phyloP scores from a whole-genome alignment of 495 filamentous ascomycete species.

The Rhypophila decipiens region DNA sequence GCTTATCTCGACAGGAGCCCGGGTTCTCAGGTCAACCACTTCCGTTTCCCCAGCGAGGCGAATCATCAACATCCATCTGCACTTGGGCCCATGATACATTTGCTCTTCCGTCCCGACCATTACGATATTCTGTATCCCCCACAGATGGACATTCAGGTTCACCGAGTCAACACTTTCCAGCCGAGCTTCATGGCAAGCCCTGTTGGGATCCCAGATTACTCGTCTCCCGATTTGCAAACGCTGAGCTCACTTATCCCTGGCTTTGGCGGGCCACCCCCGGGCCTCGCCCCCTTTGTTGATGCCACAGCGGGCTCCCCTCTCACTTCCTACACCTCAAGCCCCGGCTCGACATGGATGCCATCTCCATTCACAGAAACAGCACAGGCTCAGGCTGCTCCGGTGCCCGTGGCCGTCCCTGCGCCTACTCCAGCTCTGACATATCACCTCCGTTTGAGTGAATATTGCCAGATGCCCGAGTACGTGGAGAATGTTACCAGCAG shows the following conservation, averaged over 20 bases:
- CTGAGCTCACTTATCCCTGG: constrained; percentile 46
- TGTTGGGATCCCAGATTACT: constrained; percentile 32
- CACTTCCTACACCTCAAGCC: constrained; percentile 30
- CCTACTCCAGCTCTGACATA: constrained; percentile 21
- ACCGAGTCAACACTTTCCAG: constrained; percentile 36
- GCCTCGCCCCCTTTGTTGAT: constrained; percentile 20
- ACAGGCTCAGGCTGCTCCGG: constrained; percentile 13
- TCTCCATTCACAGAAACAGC: constrained; percentile 31
- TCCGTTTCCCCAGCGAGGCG: constrained; percentile 58
- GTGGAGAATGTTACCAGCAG: constrained; percentile 30
- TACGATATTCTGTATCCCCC: constrained; percentile 91
- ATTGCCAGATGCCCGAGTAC: constrained; percentile 35
- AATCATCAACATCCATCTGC: constrained; percentile 38
- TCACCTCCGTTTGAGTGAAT: constrained; percentile 42
- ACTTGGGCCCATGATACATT: constrained; percentile 42
- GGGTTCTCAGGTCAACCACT: constrained; percentile 71
- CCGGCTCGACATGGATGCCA: constrained; percentile 36
- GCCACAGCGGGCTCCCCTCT: constrained; percentile 22
- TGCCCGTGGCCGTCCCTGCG: constrained; percentile 21
- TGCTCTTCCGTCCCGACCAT: constrained; percentile 66
- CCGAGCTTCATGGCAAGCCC: constrained; percentile 30
- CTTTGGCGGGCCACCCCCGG: constrained; percentile 24
- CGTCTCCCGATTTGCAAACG: constrained; percentile 29
- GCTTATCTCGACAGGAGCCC: constrained; percentile 86
- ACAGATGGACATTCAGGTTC: constrained; percentile 50